Evolutionary conservation across 305 asterid species (phyloP).

Genomic region (Fraxinus floribunda): DNA sequence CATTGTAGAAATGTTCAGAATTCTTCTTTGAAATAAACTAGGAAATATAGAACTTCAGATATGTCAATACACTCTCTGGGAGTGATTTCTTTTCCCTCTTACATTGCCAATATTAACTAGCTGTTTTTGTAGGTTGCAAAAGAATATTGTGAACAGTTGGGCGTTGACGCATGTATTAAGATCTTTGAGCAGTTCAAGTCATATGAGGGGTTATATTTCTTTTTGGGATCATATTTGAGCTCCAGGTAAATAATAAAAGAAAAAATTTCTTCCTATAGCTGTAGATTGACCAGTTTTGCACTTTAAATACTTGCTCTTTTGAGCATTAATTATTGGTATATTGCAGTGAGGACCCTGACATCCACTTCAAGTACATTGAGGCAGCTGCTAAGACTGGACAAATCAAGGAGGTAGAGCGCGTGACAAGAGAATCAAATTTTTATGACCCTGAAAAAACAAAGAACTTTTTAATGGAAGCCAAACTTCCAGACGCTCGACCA

Average conservation of each 20-base stretch:
- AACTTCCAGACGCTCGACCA: conserved; percentile 98
- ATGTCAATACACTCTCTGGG: neutral
- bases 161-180: conserved; percentile 90
- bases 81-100: neutral
- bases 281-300: neutral
- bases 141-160: conserved; percentile 97
- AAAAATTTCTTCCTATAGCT: conserved; percentile 12
- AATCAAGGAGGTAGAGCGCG: conserved; percentile 99
- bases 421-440: conserved; percentile 94
- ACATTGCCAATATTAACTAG: conserved; percentile 12
- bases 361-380: conserved; percentile 97
- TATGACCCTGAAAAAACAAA: conserved; percentile 94
- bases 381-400: conserved; percentile 99
- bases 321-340: conserved; percentile 21
- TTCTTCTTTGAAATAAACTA: conserved; percentile 2
- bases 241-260: conserved; percentile 59
- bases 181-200: conserved; percentile 98
- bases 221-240: conserved; percentile 96
- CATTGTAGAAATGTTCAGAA: conserved; percentile 6
- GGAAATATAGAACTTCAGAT: conserved; percentile 8
- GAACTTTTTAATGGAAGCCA: conserved; percentile 97
- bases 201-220: conserved; percentile 94
- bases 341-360: conserved; percentile 97
- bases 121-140: conserved; percentile 70
- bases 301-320: neutral